These are phyloP conservation scores for Nepenthes mirabilis DNA, from an alignment of 148 eudicot species.

Conservation along the genomic window DNA sequence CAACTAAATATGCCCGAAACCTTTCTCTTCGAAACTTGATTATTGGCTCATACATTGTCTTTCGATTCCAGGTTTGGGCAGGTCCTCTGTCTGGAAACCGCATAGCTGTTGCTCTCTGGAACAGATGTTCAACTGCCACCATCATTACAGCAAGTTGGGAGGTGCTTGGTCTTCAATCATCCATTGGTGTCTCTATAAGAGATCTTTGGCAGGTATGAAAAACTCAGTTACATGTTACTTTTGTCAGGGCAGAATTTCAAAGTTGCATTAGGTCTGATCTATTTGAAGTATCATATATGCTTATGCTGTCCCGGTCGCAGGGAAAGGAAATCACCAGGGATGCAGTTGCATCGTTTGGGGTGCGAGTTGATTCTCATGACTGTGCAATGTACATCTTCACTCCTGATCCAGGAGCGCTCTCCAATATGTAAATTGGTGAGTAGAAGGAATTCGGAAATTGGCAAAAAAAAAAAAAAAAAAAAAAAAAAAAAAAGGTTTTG, in stretches of 20 bases:
- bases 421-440: not conserved
- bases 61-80: conserved; percentile 66
- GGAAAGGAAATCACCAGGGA: conserved; percentile 39
- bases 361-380: conserved; percentile 50
- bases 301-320: conserved; percentile 22
- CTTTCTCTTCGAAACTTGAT: not conserved
- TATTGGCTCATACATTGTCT: conserved; percentile 1
- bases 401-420: conserved; percentile 16
- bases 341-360: conserved; percentile 45
- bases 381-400: conserved; percentile 76
- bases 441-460: not conserved
- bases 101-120: conserved; percentile 68
- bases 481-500: no score
- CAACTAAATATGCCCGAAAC: not conserved
- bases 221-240: no score
- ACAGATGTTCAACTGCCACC: conserved; percentile 54
- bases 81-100: conserved; percentile 79
- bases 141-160: conserved; percentile 59
- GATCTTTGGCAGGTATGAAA: conserved; percentile 83
- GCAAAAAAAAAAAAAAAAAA: no score
- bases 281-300: not conserved
- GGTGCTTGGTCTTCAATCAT: conserved; percentile 63
- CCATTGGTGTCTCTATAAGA: conserved; percentile 42
- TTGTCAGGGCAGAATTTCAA: not conserved
- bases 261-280: not conserved